A percentile compares a stretch with the other conserved stretches of the same genome.
phyloP scores from a whole-genome alignment of 805 yeast species.

The Alloascoidea africana region DNA sequence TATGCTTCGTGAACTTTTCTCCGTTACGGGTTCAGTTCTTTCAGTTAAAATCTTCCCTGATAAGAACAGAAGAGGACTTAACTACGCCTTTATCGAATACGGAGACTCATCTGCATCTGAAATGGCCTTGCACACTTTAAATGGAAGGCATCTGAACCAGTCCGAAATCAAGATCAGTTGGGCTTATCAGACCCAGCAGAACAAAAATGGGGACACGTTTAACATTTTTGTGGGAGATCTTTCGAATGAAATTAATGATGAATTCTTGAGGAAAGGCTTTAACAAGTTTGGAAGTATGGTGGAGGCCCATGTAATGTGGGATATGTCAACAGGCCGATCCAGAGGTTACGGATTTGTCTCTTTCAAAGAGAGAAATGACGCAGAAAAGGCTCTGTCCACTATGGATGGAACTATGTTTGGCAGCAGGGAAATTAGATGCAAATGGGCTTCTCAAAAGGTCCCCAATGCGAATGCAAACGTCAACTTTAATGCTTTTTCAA shows the following conservation, averaged over 20 bases:
- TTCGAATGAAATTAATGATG: slow-evolving; percentile 72
- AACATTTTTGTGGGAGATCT: slow-evolving; percentile 82
- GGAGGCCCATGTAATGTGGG: slow-evolving; percentile 95
- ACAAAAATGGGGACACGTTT: slow-evolving; percentile 33
- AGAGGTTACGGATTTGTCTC: slow-evolving; percentile 88
- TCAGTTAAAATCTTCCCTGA: slow-evolving; percentile 62
- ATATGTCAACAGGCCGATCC: slow-evolving; percentile 84
- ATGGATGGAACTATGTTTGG: slow-evolving; percentile 64
- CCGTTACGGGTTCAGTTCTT: slow-evolving; percentile 43
- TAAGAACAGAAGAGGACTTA: slow-evolving; percentile 52
- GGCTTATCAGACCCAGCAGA: slow-evolving; percentile 74
- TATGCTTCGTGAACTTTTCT: slow-evolving; percentile 42
- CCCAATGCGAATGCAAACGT: neutral
- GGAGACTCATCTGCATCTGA: slow-evolving; percentile 41
- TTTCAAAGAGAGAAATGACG: slow-evolving; percentile 49
- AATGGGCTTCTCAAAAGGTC: slow-evolving; percentile 77
- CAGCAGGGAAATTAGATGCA: slow-evolving; percentile 68
- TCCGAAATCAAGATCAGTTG: slow-evolving; percentile 50
- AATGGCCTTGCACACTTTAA: slow-evolving; percentile 42
- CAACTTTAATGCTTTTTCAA: neutral
- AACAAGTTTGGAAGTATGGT: slow-evolving; percentile 38
- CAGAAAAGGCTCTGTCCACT: slow-evolving; percentile 52
- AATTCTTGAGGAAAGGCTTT: slow-evolving; percentile 43
- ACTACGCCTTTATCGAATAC: slow-evolving; percentile 77
- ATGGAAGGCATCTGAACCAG: slow-evolving; percentile 33